Conservation (phyloP, 495 filamentous ascomycete species). For the Aspergillus sclerotioniger region DNA sequence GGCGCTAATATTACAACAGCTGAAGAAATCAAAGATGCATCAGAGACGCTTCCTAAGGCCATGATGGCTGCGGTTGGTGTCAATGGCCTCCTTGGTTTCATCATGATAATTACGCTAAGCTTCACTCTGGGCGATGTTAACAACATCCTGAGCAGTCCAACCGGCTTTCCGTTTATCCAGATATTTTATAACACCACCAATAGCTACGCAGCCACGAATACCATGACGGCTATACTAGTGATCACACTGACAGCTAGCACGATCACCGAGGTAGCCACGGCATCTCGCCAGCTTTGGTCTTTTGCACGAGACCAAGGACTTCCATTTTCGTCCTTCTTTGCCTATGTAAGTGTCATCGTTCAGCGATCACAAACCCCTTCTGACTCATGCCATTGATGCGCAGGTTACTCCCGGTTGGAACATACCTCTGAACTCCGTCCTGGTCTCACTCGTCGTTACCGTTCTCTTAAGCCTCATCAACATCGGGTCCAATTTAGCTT, state of each 20-base stretch:
- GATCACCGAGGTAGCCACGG: slow-evolving; percentile 54
- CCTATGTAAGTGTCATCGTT: slow-evolving; percentile 36
- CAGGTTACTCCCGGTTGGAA: slow-evolving; percentile 50
- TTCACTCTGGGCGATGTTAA: slow-evolving; percentile 54
- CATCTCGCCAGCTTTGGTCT: slow-evolving; percentile 57
- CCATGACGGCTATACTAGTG: slow-evolving; percentile 51
- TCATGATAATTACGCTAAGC: slow-evolving; percentile 52
- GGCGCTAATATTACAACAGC: slow-evolving; percentile 28
- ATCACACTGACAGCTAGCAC: slow-evolving; percentile 48
- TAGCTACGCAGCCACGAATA: slow-evolving; percentile 42
- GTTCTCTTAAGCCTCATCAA: slow-evolving; percentile 53
- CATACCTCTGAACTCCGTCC: slow-evolving; percentile 53
- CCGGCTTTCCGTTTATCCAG: slow-evolving; percentile 53
- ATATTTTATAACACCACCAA: slow-evolving; percentile 52
- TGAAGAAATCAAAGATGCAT: slow-evolving; percentile 58
- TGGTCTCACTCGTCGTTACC: slow-evolving; percentile 42
- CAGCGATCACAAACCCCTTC: neutral
- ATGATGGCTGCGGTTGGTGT: slow-evolving; percentile 50
- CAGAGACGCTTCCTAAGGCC: slow-evolving; percentile 52
- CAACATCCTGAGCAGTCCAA: slow-evolving; percentile 32
- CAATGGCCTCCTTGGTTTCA: slow-evolving; percentile 51
- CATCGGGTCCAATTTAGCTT: slow-evolving; percentile 48
- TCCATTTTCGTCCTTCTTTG: slow-evolving; percentile 53
- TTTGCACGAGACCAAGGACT: slow-evolving; percentile 57
- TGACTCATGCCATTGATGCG: neutral